Percentiles rank a stretch among this genome's conserved stretches.
Evolutionary conservation across 805 yeast genomes (phyloP).

Genomic region (Zygosaccharomyces rouxii): DNA sequence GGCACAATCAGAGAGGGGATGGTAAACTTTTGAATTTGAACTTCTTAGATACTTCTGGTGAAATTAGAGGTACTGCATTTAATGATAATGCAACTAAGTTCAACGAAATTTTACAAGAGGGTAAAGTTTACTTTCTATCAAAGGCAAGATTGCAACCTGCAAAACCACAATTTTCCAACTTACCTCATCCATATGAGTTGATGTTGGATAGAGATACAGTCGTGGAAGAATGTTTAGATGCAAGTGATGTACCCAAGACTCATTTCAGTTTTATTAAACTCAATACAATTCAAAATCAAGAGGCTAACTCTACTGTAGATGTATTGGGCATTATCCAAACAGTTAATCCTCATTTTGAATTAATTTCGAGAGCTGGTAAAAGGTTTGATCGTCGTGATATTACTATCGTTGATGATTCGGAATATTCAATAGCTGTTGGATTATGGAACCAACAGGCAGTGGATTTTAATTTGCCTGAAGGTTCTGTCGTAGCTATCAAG

Average conservation of each 20-base stretch:
- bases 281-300: conserved; percentile 59
- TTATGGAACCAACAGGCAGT: conserved; percentile 88
- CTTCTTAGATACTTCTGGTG: conserved; percentile 90
- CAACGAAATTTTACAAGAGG: conserved; percentile 75
- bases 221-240: conserved; percentile 62
- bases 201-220: conserved; percentile 73
- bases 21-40: conserved; percentile 88
- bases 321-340: conserved; percentile 82
- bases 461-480: conserved; percentile 67
- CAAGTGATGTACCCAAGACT: conserved; percentile 67
- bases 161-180: conserved; percentile 77
- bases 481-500: conserved; percentile 85
- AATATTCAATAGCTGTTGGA: conserved; percentile 70
- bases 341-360: conserved; percentile 69
- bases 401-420: conserved; percentile 78
- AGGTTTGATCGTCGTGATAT: conserved; percentile 91
- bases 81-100: conserved; percentile 79
- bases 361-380: conserved; percentile 86
- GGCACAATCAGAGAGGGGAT: conserved; percentile 81
- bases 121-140: conserved; percentile 79
- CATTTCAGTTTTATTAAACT: conserved; percentile 72
- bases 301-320: conserved; percentile 70
- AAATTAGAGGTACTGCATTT: conserved; percentile 93
- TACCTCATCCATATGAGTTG: conserved; percentile 86
- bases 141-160: conserved; percentile 78